phyloP scores from a whole-genome alignment of 768 basidiomycete genomes.

The Suillus clintonianus region DNA sequence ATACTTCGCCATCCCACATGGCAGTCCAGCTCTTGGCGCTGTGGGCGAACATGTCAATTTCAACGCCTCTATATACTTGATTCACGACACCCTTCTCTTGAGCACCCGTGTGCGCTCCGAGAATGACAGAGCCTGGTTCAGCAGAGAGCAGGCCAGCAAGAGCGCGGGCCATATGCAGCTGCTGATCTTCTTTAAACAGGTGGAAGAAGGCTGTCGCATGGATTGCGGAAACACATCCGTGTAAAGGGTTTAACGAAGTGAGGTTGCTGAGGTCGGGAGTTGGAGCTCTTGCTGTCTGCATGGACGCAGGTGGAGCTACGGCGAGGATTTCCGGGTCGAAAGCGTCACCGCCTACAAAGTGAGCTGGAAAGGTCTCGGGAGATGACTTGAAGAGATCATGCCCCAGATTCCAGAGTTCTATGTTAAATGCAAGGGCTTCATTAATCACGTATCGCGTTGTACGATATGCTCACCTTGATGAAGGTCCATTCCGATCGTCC shows the following conservation, averaged over 20 bases:
- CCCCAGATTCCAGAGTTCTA: constrained; percentile 60
- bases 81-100: background rate
- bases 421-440: constrained; percentile 13
- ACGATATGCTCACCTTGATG: constrained; percentile 25
- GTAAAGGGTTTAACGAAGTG: constrained; percentile 44
- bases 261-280: constrained; percentile 31
- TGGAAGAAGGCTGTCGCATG: constrained; percentile 50
- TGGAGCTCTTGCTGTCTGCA: constrained; percentile 14
- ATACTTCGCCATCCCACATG: constrained; percentile 41
- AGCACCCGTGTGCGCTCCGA: constrained; percentile 41
- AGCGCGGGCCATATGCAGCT: constrained; percentile 41
- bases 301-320: constrained; percentile 28
- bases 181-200: constrained; percentile 44
- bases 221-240: constrained; percentile 47
- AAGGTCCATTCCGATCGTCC: constrained; percentile 37
- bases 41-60: constrained; percentile 29
- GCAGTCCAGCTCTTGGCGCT: constrained; percentile 36
- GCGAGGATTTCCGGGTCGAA: constrained; percentile 46
- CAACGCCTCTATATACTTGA: background rate
- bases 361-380: constrained; percentile 49
- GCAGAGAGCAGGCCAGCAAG: constrained; percentile 46
- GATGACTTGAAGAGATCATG: constrained; percentile 59
- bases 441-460: background rate
- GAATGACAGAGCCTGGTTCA: constrained; percentile 45
- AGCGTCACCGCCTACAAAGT: constrained; percentile 54